Evolutionary conservation across 345 rosid species (phyloP), one percentile per base, ranked within the genome.

Genomic region (Erucastrum elatum): DNA sequence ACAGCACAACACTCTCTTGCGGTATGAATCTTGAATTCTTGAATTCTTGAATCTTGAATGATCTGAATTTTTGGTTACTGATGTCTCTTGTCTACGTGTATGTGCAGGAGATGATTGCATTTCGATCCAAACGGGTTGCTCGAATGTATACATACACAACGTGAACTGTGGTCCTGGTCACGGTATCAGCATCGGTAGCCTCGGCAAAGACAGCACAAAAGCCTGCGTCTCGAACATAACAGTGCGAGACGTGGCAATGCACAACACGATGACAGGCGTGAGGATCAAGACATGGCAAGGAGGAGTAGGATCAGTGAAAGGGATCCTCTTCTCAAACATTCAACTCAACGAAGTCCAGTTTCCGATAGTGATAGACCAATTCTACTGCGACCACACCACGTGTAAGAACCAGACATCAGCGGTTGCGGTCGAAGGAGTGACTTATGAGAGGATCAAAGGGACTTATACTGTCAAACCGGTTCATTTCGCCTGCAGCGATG

Each of bases 251-350:
- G 89, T 96, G 66, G 70, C 75, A 4, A 89, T 96, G 87, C 92
- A 87, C 78, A 87, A 88, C 87, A 93, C 97, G 8, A 91, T 90
- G 98, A 91, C 82, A 27, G 99, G 98, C 16, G 96, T 90, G 74
- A 83, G 94, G 80, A 91, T 95, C 70, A 95, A 95, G 88, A 95
- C 99, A 16, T 93, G 99, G 87, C 98, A 95, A 93, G 99, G 99
- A 77, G 98, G 98, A 64, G 83, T 88, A 26, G 97, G 99, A 75
- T 93, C 91, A 5, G 98, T 95, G 16, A 91, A 87, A 66, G 94
- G 90, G 39, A 86, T 95, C 17, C 72, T 89, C 70, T 95, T 95
- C 87, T 95, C 99, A 17, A 91, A 95, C 88, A 86, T 95, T 64
- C 97, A 90, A 80, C 91, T 95, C 15, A 88, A 92, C 0, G 92